Base-by-base conservation (phyloP, 441 rosid genomes). In the Erodium trifolium region DNA sequence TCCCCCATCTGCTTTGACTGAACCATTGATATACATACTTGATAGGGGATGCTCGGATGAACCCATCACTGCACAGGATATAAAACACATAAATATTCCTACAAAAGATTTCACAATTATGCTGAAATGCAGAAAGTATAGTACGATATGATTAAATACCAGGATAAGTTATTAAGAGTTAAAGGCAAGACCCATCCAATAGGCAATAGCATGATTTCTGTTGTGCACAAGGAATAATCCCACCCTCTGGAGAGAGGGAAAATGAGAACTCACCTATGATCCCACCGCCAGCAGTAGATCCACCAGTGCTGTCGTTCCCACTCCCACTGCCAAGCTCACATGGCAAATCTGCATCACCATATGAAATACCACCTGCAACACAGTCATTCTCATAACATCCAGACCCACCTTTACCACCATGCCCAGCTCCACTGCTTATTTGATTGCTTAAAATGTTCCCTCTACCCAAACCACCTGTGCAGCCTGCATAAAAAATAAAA, bases 371-470 rank as follows among this genome's bases (percentile, higher is more conserved):
- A 73, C 99, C 99, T 17, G 69, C 85, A 63, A 85, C 73, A 60
- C 88, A 91, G 67, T 68, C 82, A 78, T 35, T 73, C 69, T 85
- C 82, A 75, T 81, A 86, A 80, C 93, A 96, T 71, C 85, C 97
- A 72, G 65, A 67, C 49, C 99, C 99, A 39, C 99, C 99, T 79
- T 76, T 82, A 75, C 98, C 99, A 77, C 99, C 98, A 87, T 96
- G 98, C 73, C 99, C 99, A 62, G 88, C 99, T 71, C 98, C 99
- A 80, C 98, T 89, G 64, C 98, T 92, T 72, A 85, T 72, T 69
- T 97, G 94, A 82, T 84, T 83, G 79, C 83, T 85, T 69, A 83
- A 73, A 78, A 86, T 72, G 45, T 80, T 78, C 70, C 99, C 99
- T 82, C 78, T 82, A 68, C 99, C 98, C 3, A 87, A 86, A 55